These are phyloP conservation scores for Porogramme epimiltina DNA, from an alignment of 1,284 basidiomycete species.

Conservation along the genomic window DNA sequence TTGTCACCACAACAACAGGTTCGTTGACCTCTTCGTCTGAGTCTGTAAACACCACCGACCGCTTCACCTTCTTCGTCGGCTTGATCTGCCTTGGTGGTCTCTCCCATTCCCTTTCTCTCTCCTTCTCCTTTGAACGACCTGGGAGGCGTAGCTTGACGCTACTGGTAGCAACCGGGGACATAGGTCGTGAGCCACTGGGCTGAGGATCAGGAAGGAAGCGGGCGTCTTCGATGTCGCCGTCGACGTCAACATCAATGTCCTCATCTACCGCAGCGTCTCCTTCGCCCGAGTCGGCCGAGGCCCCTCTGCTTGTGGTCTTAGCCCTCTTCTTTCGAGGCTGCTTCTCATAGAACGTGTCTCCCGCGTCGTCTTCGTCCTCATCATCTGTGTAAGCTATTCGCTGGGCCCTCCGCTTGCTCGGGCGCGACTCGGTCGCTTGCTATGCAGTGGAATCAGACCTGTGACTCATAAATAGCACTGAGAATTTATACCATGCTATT, in stretches of 20 bases:
- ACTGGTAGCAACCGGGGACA: constrained; percentile 11
- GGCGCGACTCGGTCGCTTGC: constrained; percentile 11
- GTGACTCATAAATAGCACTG: neutral
- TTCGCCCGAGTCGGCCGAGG: constrained; percentile 9
- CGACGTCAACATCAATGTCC: constrained; percentile 29
- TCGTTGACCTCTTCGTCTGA: constrained; percentile 22
- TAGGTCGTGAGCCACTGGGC: constrained; percentile 11
- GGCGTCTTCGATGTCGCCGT: constrained; percentile 25
- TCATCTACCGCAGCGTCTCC: constrained; percentile 23
- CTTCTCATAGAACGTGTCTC: constrained; percentile 6
- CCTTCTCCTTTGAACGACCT: constrained; percentile 11
- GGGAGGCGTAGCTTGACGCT: neutral
- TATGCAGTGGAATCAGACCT: too few relatives aligned
- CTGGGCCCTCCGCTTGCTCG: constrained; percentile 22
- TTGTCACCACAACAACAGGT: constrained; percentile 12
- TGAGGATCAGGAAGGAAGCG: constrained; percentile 19
- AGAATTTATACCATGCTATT: constrained; percentile 5
- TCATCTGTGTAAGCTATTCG: constrained; percentile 23
- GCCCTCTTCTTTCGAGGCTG: constrained; percentile 17
- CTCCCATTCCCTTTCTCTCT: constrained; percentile 14
- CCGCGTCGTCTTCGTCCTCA: constrained; percentile 8
- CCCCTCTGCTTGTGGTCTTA: constrained; percentile 6
- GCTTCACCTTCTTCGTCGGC: constrained; percentile 17
- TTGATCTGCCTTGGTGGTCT: constrained; percentile 14
- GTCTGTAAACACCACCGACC: constrained; percentile 26